Conservation (phyloP, 768 basidiomycete genomes). For the Hemileccinum rubropunctum region DNA sequence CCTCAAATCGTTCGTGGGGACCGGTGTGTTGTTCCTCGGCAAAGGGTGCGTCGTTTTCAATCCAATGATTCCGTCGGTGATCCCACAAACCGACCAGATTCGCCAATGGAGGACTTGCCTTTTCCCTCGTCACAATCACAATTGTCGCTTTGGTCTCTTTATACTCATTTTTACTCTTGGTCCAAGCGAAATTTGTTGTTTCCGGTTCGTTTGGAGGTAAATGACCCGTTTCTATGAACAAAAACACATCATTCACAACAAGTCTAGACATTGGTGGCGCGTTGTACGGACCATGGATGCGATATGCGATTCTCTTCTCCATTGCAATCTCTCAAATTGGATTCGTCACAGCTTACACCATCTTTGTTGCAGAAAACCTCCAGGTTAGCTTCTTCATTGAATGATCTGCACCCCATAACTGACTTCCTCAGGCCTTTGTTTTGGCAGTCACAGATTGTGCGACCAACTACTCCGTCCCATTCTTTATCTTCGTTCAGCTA, state of each 20-base stretch:
- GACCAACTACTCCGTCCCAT: slow-evolving; percentile 62
- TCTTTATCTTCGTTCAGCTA: slow-evolving; percentile 82
- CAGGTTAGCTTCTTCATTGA: slow-evolving; percentile 38
- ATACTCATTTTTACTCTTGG: slow-evolving; percentile 90
- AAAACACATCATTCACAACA: neutral
- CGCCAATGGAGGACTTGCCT: slow-evolving; percentile 91
- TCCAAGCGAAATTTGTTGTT: slow-evolving; percentile 83
- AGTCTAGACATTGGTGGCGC: slow-evolving; percentile 83
- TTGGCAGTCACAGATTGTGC: slow-evolving; percentile 76
- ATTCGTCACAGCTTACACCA: slow-evolving; percentile 88
- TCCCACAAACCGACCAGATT: slow-evolving; percentile 51
- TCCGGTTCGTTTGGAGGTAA: slow-evolving; percentile 91
- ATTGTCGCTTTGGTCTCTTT: slow-evolving; percentile 85
- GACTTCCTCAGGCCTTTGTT: slow-evolving; percentile 67
- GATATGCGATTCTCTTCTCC: slow-evolving; percentile 80
- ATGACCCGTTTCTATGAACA: slow-evolving; percentile 17
- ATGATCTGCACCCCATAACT: no score
- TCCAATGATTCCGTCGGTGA: neutral
- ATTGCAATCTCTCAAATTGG: slow-evolving; percentile 90
- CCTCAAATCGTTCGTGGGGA: slow-evolving; percentile 92
- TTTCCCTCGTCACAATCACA: slow-evolving; percentile 74
- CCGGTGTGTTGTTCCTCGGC: slow-evolving; percentile 93
- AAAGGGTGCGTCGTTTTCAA: slow-evolving; percentile 59
- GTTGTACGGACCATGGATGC: slow-evolving; percentile 92
- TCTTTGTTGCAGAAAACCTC: slow-evolving; percentile 92